These are phyloP conservation scores for Cryptosporidium sp. DNA, from an alignment of 169 alveolate genomes.

Conservation along the genomic window DNA sequence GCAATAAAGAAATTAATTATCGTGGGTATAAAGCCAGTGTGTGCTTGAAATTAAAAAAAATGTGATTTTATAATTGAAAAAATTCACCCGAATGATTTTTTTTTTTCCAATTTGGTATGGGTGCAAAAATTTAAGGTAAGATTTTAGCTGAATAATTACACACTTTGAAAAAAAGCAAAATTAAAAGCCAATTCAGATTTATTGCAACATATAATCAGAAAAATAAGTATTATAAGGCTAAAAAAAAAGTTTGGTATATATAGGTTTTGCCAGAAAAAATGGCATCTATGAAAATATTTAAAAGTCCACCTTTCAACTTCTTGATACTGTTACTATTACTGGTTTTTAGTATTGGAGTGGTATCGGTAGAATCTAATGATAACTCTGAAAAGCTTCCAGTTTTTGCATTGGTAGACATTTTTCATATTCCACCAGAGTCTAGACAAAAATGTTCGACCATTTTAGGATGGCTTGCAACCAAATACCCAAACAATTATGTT, in stretches of 20 bases:
- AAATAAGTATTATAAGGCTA: neutral
- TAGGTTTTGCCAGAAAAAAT: slow-evolving; percentile 28
- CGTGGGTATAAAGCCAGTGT: neutral
- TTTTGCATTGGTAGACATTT: slow-evolving; percentile 51
- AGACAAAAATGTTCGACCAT: slow-evolving; percentile 71
- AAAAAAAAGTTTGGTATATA: neutral
- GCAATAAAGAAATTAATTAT: neutral
- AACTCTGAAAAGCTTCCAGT: slow-evolving; percentile 56
- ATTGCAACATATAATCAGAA: neutral
- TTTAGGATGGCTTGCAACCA: slow-evolving; percentile 66
- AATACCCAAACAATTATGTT: slow-evolving; percentile 62
- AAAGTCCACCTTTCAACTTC: neutral
- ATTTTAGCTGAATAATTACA: slow-evolving; percentile 5
- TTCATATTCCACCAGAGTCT: slow-evolving; percentile 73
- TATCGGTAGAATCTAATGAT: slow-evolving; percentile 14
- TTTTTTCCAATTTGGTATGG: neutral
- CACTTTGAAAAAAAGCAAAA: neutral
- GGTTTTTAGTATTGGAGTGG: slow-evolving; percentile 15
- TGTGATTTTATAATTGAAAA: slow-evolving; percentile 1
- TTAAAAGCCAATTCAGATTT: neutral
- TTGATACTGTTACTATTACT: neutral
- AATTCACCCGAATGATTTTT: slow-evolving; percentile 9
- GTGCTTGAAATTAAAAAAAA: neutral
- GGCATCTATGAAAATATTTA: slow-evolving; percentile 2
- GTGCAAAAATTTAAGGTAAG: slow-evolving; percentile 7